Conservation (phyloP, 345 rosid species). For the Populus nigra region DNA sequence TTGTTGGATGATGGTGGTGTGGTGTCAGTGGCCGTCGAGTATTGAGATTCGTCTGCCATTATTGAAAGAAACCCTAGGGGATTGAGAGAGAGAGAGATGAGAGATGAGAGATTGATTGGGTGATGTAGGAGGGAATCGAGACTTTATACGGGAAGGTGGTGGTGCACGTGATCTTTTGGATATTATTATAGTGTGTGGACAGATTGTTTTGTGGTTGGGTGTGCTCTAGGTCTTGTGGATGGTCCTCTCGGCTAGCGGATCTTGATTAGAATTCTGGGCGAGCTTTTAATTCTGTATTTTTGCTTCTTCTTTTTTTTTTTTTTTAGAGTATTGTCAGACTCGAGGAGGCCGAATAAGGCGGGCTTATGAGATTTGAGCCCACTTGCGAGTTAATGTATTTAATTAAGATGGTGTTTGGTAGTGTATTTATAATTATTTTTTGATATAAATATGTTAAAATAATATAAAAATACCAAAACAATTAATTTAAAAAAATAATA, state of each 20-base stretch:
- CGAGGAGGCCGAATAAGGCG: too few relatives aligned
- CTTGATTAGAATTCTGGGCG: not conserved
- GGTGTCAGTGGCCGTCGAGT: constrained; percentile 48
- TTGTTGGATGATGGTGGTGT: constrained; percentile 44
- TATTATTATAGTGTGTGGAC: not conserved
- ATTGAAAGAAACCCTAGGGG: constrained; percentile 3
- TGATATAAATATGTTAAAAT: too few relatives aligned
- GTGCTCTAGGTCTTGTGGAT: too few relatives aligned
- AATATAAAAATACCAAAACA: too few relatives aligned
- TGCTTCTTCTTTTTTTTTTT: not conserved
- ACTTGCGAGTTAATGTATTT: too few relatives aligned
- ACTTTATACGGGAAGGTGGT: constrained; percentile 2
- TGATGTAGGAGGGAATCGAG: not conserved
- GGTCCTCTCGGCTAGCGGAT: too few relatives aligned
- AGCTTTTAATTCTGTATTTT: not conserved
- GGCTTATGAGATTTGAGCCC: too few relatives aligned
- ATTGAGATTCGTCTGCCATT: constrained; percentile 97
- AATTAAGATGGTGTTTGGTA: too few relatives aligned
- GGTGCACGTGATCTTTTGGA: not conserved
- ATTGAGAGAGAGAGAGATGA: not conserved
- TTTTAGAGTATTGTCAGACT: not conserved
- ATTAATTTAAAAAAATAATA: too few relatives aligned
- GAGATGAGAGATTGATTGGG: not conserved
- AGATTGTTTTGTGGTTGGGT: too few relatives aligned
- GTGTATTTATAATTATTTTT: too few relatives aligned